A percentile compares a stretch with the other conserved stretches of the same genome.
Conservation (phyloP, 2,329 filamentous ascomycete species). For the Fusarium continuum region DNA sequence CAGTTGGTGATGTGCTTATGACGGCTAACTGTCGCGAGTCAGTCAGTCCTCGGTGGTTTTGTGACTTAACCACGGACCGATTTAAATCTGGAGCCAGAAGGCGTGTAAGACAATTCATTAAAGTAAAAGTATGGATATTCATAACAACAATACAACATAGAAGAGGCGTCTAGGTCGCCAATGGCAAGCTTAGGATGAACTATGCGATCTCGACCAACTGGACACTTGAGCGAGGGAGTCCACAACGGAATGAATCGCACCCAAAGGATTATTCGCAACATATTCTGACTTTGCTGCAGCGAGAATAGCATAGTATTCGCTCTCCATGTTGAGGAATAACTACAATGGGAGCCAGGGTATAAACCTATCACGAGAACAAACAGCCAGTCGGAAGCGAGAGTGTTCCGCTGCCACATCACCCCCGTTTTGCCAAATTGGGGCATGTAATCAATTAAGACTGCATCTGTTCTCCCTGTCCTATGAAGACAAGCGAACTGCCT, state of each 20-base stretch:
- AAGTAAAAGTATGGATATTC: neutral
- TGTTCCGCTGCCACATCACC: conserved; percentile 5
- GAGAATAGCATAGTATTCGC: too few species aligned
- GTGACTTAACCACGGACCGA: neutral
- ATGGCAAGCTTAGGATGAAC: neutral
- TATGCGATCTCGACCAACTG: neutral
- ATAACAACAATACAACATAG: neutral
- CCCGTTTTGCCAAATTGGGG: conserved; percentile 3
- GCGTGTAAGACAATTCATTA: neutral
- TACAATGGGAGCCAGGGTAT: neutral
- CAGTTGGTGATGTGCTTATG: conserved; percentile 5
- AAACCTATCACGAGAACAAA: neutral
- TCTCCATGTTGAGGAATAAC: neutral
- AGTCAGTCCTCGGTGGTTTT: neutral
- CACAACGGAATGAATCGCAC: neutral
- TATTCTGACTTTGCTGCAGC: too few species aligned
- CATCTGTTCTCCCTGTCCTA: conserved; percentile 1
- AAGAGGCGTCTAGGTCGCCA: neutral
- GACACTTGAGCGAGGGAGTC: neutral
- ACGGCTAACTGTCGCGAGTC: conserved; percentile 1
- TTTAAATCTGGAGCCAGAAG: neutral
- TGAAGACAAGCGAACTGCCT: conserved; percentile 7
- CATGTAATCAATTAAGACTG: conserved; percentile 19
- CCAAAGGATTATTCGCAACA: neutral
- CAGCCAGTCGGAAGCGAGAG: conserved; percentile 22